Evolutionary conservation across 129 eudicot species (phyloP), one percentile per base, ranked within the genome.

Genomic region (Helichrysum umbraculigerum): DNA sequence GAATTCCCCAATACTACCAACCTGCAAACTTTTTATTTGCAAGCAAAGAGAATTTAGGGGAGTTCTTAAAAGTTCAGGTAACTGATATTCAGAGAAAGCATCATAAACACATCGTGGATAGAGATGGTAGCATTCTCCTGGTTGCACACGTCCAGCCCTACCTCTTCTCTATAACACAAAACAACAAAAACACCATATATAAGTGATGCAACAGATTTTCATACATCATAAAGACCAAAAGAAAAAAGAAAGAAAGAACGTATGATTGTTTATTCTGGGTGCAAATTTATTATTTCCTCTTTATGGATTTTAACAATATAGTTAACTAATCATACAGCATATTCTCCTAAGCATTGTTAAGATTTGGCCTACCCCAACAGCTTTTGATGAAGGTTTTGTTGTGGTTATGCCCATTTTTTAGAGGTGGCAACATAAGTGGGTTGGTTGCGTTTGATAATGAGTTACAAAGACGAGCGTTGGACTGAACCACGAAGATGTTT

Each of bases 91-190:
- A 68, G 99, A 85, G 79, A 95, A 95, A 74, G 97, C 99, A 78
- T 95, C 96, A 78, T 84, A 95, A 33, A 95, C 99, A 82, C 97
- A 91, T 83, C 79, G 79, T 5, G 99, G 99, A 79, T 95, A 95
- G 19, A 95, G 86, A 66, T 91, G 99, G 80, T 87, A 95, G 89
- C 99, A 91, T 79, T 95, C 97, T 56, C 99, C 97, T 58, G 99
- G 91, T 87, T 89, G 99, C 65, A 95, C 99, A 79, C 99, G 99
- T 66, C 99, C 99, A 68, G 99, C 99, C 73, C 99, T 85, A 76
- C 99, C 99, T 87, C 94, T 86, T 81, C 99, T 91, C 99, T 95
- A 86, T 67, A 81, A 67, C 78, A 74, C 70, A 61, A 71, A 62
- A 77, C n/a, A 21, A 7, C 6, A 33, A 35, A 50, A 2, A 12